Percentiles rank a stretch among this genome's conserved stretches.
phyloP scores from a whole-genome alignment of 1,284 basidiomycete genomes.

The Leccinum cinnamomeum region DNA sequence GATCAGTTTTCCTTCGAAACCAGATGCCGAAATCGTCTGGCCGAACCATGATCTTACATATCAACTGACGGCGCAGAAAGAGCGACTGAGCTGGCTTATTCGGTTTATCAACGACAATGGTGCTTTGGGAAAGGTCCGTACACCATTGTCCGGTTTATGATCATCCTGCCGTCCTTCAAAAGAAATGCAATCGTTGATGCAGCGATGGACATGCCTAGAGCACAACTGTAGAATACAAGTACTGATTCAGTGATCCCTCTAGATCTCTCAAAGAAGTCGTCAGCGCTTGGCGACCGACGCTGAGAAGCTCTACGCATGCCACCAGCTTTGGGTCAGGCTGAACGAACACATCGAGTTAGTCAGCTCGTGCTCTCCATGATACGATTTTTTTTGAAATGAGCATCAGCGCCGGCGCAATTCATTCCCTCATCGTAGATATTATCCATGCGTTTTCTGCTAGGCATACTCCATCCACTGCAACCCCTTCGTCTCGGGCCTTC shows the following conservation, averaged over 20 bases:
- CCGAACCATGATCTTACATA: conserved; percentile 79
- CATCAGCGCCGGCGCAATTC: conserved; percentile 45
- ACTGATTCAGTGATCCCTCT: conserved; percentile 11
- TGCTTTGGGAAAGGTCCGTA: conserved; percentile 65
- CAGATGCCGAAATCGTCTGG: conserved; percentile 73
- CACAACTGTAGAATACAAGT: neutral
- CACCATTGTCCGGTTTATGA: neutral
- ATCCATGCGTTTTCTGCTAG: conserved; percentile 70
- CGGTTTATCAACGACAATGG: conserved; percentile 86
- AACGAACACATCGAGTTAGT: conserved; percentile 70
- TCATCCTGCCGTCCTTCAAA: neutral
- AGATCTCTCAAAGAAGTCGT: conserved; percentile 82
- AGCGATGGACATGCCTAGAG: neutral
- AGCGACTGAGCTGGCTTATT: conserved; percentile 80
- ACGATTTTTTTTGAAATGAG: conserved; percentile 4
- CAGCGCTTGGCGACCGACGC: conserved; percentile 82
- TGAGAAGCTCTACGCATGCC: conserved; percentile 83
- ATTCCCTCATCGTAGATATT: conserved; percentile 62
- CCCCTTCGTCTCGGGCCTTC: conserved; percentile 13
- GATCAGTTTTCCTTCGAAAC: neutral
- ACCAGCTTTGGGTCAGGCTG: conserved; percentile 83
- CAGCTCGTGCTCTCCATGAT: neutral
- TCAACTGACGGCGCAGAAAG: conserved; percentile 77
- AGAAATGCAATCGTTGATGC: neutral
- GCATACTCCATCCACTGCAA: conserved; percentile 52